Evolutionary conservation across 768 basidiomycete species (phyloP).

Genomic region (Leccinum obscurum): DNA sequence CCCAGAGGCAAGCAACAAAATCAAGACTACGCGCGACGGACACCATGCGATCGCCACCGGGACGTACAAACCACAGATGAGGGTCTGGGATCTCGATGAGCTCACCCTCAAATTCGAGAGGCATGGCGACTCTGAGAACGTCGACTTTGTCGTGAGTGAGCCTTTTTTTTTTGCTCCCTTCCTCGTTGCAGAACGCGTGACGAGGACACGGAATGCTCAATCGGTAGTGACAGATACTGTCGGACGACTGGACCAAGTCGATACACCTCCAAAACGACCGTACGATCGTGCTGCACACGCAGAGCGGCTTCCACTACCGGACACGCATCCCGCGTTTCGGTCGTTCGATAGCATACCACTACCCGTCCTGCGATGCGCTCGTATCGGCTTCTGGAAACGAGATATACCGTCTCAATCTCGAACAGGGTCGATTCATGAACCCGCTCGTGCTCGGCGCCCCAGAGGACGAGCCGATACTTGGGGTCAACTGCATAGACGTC

Average conservation of each 20-base stretch:
- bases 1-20: conserved; percentile 90
- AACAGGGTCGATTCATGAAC: conserved; percentile 90
- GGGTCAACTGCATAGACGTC: conserved; percentile 90
- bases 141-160: conserved; percentile 94
- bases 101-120: conserved; percentile 94
- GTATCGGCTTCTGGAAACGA: conserved; percentile 83
- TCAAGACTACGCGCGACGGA: conserved; percentile 90
- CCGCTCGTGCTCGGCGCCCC: conserved; percentile 64
- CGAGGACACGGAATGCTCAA: conserved; percentile 2
- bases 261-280: conserved; percentile 95
- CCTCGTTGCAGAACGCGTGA: not conserved
- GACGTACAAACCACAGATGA: conserved; percentile 96
- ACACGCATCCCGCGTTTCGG: conserved; percentile 95
- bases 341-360: conserved; percentile 89
- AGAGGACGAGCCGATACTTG: conserved; percentile 59
- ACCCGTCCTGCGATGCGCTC: conserved; percentile 89
- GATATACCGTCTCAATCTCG: conserved; percentile 91
- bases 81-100: conserved; percentile 93
- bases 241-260: conserved; percentile 99
- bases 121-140: conserved; percentile 94
- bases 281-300: conserved; percentile 92
- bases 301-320: conserved; percentile 88
- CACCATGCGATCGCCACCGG: conserved; percentile 93
- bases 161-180: conserved; percentile 21
- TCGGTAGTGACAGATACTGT: conserved; percentile 64